Evolutionary conservation across 139 green algal genomes (phyloP), one percentile per base, ranked within the genome.

Genomic region (Spirogloea muscicola): DNA sequence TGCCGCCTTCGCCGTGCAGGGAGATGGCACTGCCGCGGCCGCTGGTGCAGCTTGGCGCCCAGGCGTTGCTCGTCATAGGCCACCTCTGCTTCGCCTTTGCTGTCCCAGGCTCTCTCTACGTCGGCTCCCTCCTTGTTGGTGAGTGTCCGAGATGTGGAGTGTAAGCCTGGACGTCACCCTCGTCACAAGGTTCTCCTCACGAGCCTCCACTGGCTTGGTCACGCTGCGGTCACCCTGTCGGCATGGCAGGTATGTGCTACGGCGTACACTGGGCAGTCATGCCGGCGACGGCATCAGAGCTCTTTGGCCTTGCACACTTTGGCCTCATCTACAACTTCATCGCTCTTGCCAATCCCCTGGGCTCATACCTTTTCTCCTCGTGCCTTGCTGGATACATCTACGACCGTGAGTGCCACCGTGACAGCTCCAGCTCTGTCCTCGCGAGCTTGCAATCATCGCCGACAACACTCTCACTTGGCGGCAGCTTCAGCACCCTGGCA

Each of bases 181-280:
- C n/a, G n/a, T n/a, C n/a, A n/a, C n/a, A n/a, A n/a, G n/a, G n/a
- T n/a, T n/a, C n/a, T n/a, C n/a, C n/a, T n/a, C n/a, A n/a, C n/a
- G n/a, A n/a, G n/a, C n/a, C n/a, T n/a, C n/a, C n/a, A n/a, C n/a
- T n/a, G n/a, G n/a, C n/a, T n/a, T n/a, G n/a, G n/a, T n/a, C n/a
- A n/a, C n/a, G n/a, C n/a, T n/a, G n/a, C n/a, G n/a, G n/a, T n/a
- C n/a, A n/a, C n/a, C n/a, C n/a, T n/a, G n/a, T n/a, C n/a, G n/a
- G n/a, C n/a, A 48, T 87, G 25, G 43, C 82, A 42, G 90, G 90
- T 10, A 70, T 91, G 3, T 70, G 75, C 0, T 95, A 94, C 82
- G 90, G 90, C 10, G 82, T 73, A 7, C 84, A 89, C 72, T 92
- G 87, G 88, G 83, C 67, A 29, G 66, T 94, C 18, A 79, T 95